A percentile compares a stretch with the other conserved stretches of the same genome.
Evolutionary conservation across 2,329 filamentous ascomycete species (phyloP).

Genomic region (Pseudogymnoascus sp.): DNA sequence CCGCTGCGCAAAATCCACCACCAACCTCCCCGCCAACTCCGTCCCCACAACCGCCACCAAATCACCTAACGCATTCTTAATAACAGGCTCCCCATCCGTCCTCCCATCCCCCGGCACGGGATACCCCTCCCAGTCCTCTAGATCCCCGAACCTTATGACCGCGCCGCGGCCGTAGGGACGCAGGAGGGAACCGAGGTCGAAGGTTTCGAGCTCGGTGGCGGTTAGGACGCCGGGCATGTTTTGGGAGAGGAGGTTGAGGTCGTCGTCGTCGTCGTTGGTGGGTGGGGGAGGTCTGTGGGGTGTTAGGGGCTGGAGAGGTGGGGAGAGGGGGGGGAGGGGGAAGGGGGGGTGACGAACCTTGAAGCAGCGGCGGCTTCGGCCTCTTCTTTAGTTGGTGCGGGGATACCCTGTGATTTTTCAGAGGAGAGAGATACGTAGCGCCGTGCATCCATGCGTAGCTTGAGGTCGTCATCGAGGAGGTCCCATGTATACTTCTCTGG

Average conservation of each 20-base stretch:
- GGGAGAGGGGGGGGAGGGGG: too few relatives aligned
- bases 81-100: not conserved
- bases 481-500: conserved; percentile 58
- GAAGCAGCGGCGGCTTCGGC: not conserved
- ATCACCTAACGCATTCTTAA: not conserved
- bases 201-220: conserved; percentile 40
- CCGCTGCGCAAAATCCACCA: conserved; percentile 44
- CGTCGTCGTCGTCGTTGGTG: conserved; percentile 3
- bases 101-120: not conserved
- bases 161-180: conserved; percentile 34
- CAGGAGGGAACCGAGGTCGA: conserved; percentile 52
- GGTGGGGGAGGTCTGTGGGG: not conserved
- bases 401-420: not conserved
- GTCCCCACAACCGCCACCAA: conserved; percentile 58
- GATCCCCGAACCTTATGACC: conserved; percentile 40
- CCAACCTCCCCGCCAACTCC: conserved; percentile 47
- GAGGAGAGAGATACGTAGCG: conserved; percentile 20
- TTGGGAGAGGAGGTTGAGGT: conserved; percentile 47
- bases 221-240: conserved; percentile 61
- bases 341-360: not conserved
- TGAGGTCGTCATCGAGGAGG: conserved; percentile 44
- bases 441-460: conserved; percentile 33
- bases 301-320: not conserved
- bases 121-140: conserved; percentile 49
- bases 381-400: not conserved